Evolutionary conservation across 164 flowering plant genomes (phyloP), one percentile per base, ranked within the genome.

Genomic region (Umbellularia californica): DNA sequence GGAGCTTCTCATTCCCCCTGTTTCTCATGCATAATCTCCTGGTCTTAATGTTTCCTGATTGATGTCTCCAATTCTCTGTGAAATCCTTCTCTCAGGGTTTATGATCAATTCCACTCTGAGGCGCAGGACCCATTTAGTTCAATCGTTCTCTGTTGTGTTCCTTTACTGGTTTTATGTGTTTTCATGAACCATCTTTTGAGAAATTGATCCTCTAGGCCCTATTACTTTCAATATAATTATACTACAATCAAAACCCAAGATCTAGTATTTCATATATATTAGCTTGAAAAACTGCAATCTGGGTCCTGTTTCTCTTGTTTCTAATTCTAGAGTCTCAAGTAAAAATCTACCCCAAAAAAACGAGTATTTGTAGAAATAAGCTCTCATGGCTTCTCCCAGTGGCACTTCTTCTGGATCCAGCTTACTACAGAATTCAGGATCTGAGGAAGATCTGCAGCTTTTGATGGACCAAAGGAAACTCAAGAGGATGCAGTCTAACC

Each of bases 101-200:
- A 92, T 82, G 82, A 68, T 79, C 75, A 77, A 79, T 62, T 82
- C 82, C 58, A 75, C 84, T n/a, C 78, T 75, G 12, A 83, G 75
- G 60, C 75, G 79, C 70, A 84, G 97, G 83, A 84, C 92, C 83
- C 98, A 90, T 52, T 74, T 90, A 33, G 94, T 94, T 83, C 97
- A 90, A 79, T 94, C 98, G 55, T 88, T 94, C 87, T 94, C 98
- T 47, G 95, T 90, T 79, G 88, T 86, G 5, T 94, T 94, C 87
- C 98, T 94, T 72, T 88, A 94, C 88, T 94, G 97, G 97, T 92
- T 94, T 79, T 92, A 94, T 74, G 92, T 87, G 58, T 90, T 92
- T 55, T 95, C 97, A 82, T 85, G 82, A 91, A 80, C 33, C n/a
- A 63, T 0, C 69, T 55, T 19, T 50, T 58, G 33, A 25, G 19